A percentile compares a stretch with the other conserved stretches of the same genome.
phyloP scores from a whole-genome alignment of 2,329 filamentous ascomycete species.

The Epichloe baconii region DNA sequence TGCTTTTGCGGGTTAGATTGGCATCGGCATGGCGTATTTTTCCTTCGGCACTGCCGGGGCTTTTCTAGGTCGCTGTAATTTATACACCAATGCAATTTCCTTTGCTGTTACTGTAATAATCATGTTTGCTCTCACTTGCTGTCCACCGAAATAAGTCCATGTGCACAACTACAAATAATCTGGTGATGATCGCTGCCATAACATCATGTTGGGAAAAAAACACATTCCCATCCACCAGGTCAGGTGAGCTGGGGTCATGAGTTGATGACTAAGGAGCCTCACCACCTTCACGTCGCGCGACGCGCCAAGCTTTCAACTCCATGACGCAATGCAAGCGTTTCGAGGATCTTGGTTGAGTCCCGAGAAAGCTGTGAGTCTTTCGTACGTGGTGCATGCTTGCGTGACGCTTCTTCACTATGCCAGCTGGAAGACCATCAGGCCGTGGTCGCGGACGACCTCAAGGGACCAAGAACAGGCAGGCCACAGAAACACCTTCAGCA shows the following conservation, averaged over 20 bases:
- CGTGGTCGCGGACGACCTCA: constrained; percentile 14
- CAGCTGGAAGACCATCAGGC: constrained; percentile 26
- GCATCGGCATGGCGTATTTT: constrained; percentile 35
- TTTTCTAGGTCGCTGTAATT: constrained; percentile 48
- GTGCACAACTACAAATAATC: background rate
- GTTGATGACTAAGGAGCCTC: constrained; percentile 5
- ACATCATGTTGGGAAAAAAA: background rate
- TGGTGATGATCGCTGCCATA: background rate
- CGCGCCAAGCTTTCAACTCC: background rate
- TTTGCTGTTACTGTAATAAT: constrained; percentile 16
- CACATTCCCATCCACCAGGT: background rate
- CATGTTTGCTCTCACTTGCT: background rate
- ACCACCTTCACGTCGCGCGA: background rate
- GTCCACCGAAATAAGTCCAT: background rate
- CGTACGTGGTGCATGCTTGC: too few relatives aligned
- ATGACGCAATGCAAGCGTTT: background rate
- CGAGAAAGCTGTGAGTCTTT: too few relatives aligned
- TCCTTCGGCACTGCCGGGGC: constrained; percentile 31
- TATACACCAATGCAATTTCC: constrained; percentile 47
- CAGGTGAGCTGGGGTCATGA: background rate
- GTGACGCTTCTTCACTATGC: constrained; percentile 19
- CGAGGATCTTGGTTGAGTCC: too few relatives aligned
- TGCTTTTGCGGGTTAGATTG: constrained; percentile 34
- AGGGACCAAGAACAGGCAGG: constrained; percentile 13
- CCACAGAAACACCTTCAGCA: constrained; percentile 11